A percentile compares a stretch with the other conserved stretches of the same genome.
Conservation (phyloP, 2,329 filamentous ascomycete genomes). For the Monosporascus sp. region DNA sequence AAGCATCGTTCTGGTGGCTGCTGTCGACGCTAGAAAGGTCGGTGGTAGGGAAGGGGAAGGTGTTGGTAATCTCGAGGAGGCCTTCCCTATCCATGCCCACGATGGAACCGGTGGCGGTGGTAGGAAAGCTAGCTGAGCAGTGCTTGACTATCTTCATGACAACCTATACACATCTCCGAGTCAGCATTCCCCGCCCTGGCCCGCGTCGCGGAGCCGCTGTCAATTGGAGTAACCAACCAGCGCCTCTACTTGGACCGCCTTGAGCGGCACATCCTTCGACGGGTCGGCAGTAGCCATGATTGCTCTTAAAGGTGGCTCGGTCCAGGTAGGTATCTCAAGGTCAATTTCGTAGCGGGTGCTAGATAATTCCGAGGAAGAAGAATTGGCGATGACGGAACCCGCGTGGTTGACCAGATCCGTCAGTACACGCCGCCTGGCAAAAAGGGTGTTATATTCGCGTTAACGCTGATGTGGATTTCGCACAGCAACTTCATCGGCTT, state of each 20-base stretch:
- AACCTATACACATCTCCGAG: constrained; percentile 49
- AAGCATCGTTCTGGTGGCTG: constrained; percentile 67
- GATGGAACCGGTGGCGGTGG: constrained; percentile 80
- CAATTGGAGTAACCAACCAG: constrained; percentile 58
- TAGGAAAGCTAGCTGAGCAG: constrained; percentile 81
- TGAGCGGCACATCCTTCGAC: constrained; percentile 65
- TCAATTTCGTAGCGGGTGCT: no score
- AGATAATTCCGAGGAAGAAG: no score
- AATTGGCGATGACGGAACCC: no score
- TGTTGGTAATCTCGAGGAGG: constrained; percentile 86
- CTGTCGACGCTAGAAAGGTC: constrained; percentile 64
- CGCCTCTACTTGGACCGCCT: constrained; percentile 89
- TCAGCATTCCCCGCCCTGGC: background rate
- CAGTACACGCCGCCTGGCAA: no score
- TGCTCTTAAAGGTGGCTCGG: constrained; percentile 10
- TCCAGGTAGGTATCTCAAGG: no score
- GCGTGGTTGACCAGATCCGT: no score
- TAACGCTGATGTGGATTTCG: no score
- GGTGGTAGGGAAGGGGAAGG: constrained; percentile 85
- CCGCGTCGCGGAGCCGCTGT: no score
- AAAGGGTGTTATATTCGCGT: no score
- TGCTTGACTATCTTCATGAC: constrained; percentile 99
- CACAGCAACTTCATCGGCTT: no score
- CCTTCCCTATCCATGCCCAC: constrained; percentile 87
- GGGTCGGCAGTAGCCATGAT: constrained; percentile 50